Percentiles rank a stretch among this genome's conserved stretches.
Conservation (phyloP, 352 stramenopile genomes). For the Phytophthora pini region DNA sequence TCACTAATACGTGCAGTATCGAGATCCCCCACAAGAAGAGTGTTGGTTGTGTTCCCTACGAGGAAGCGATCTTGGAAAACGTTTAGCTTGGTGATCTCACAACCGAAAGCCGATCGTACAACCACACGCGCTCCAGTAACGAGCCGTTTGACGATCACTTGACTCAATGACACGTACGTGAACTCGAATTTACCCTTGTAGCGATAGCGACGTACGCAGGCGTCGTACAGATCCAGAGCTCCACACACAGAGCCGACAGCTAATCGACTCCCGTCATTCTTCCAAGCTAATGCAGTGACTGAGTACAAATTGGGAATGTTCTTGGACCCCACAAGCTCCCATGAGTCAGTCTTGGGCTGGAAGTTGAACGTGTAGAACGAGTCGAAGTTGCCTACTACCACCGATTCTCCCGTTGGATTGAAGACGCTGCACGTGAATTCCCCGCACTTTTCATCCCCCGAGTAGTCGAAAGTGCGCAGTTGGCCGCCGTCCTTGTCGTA, state of each 20-base stretch:
- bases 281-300: conserved; percentile 93
- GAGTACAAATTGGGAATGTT: conserved; percentile 93
- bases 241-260: conserved; percentile 93
- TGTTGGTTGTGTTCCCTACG: conserved; percentile 92
- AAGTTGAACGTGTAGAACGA: conserved; percentile 92
- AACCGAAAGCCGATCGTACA: conserved; percentile 90
- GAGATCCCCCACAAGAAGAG: conserved; percentile 92
- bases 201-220: conserved; percentile 89
- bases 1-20: conserved; percentile 93
- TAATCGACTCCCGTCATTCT: conserved; percentile 89
- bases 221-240: conserved; percentile 92
- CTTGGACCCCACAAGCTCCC: conserved; percentile 86
- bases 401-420: conserved; percentile 92
- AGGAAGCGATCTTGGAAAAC: conserved; percentile 95
- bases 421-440: conserved; percentile 85
- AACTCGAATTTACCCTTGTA: conserved; percentile 97
- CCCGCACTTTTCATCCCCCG: conserved; percentile 77
- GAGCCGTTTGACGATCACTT: conserved; percentile 95
- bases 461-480: conserved; percentile 92
- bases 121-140: conserved; percentile 87
- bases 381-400: conserved; percentile 95
- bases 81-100: conserved; percentile 95
- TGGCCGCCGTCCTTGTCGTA: conserved; percentile 91
- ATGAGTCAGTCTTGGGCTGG: conserved; percentile 84
- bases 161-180: conserved; percentile 93